phyloP scores from a whole-genome alignment of 176 grass and related monocot species.

The Dactylis glomerata region DNA sequence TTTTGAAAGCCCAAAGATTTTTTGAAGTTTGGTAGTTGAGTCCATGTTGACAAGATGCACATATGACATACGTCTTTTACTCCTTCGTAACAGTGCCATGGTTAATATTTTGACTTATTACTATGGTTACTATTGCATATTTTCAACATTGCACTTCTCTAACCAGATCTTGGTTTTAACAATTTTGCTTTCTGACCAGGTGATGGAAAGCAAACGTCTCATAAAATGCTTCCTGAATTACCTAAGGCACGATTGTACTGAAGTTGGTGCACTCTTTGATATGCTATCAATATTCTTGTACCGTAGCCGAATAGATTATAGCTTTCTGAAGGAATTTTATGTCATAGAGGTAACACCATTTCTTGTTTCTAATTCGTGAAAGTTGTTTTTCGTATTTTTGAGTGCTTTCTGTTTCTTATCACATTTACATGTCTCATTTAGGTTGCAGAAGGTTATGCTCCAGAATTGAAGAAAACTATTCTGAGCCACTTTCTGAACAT shows the following conservation, averaged over 20 bases:
- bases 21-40: neutral
- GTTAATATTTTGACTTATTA: neutral
- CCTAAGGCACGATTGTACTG: slow-evolving; percentile 74
- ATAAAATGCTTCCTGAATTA: slow-evolving; percentile 99
- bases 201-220: slow-evolving; percentile 98
- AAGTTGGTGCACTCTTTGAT: slow-evolving; percentile 96
- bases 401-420: slow-evolving; percentile 25
- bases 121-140: neutral
- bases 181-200: slow-evolving; percentile 48
- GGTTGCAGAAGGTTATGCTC: slow-evolving; percentile 94
- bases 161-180: neutral
- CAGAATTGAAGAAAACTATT: slow-evolving; percentile 88
- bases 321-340: slow-evolving; percentile 97
- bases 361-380: neutral
- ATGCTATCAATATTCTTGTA: slow-evolving; percentile 99
- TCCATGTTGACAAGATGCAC: neutral
- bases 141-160: neutral
- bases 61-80: neutral
- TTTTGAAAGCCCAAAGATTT: neutral
- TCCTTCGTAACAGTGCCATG: neutral
- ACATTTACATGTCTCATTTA: slow-evolving; percentile 31
- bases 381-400: slow-evolving; percentile 6
- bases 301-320: slow-evolving; percentile 94
- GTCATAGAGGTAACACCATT: slow-evolving; percentile 76
- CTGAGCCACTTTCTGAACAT: slow-evolving; percentile 88